Base-by-base conservation (phyloP, 331 rosid genomes). In the Erythrophleum ivorense region DNA sequence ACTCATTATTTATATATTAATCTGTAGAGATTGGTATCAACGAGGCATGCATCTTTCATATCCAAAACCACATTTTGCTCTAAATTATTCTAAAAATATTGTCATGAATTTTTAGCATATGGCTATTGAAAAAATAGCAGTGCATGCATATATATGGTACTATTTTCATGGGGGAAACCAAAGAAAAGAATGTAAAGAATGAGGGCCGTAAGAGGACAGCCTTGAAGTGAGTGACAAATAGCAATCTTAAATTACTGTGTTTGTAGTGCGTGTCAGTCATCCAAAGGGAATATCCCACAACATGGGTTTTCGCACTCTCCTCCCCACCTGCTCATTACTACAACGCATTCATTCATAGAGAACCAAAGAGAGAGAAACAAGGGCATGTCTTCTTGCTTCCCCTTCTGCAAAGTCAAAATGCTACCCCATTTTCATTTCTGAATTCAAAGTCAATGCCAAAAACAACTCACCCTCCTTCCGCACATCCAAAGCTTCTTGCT, bases 381-480 rank as follows among this genome's bases (percentile, higher is more conserved):
- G 62, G 63, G 16, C 6, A 19, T 57, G 33, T 59, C 24, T 21
- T 15, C 38, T 59, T 24, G 12, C 38, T 59, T 10, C 50, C 38
- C 65, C 11, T 24, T 21, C n/a, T 45, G 55, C 38, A 19, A 69
- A 45, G 74, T 69, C 74, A 62, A 45, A 45, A 6, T 45, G 57
- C 36, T 45, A 45, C 18, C 67, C 31, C 64, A 10, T 3, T 29
- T 9, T 24, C 74, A 45, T 43, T 68, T 11, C 15, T 62, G 10
- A 2, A 8, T 18, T 45, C 38, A 69, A 69, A 69, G 75, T 69
- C 75, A 69, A 69, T 45, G 57, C 57, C 72, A 18, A 40, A 2
- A 6, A 5, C 46, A 66, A 18, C 29, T 7, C 29, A 24, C 29
- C 29, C 29, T 24, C 29, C 29, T 24, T 24, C 29, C 29, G 29